Base-by-base conservation (phyloP, 2,329 filamentous ascomycete genomes). In the Botrytis fragariae region DNA sequence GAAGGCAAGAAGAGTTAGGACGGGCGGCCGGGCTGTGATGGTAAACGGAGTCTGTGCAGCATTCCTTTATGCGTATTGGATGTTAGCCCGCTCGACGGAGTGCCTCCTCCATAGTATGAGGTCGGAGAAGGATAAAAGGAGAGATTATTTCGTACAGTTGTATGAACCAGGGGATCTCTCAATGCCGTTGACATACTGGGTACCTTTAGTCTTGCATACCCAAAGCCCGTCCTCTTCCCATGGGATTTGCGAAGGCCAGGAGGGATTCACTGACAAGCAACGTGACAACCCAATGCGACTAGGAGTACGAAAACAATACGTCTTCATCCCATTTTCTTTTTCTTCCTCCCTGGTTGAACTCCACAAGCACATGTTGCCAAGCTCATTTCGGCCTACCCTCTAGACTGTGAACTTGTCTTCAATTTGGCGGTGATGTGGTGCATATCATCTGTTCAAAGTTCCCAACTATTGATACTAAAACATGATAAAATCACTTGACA, bases 101-200 rank as follows among this genome's bases (percentile, higher is more conserved):
- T 57, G n/a, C 37, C 8, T 42, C 35, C 37, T 62, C 10, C 61
- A 44, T 9, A 29, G 39, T 25, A 44, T 39, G 64, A 68, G 45
- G 29, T 54, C 32, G 35, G 45, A 51, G 44, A 51, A 39, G 35
- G 64, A 22, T n/a, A 29, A 54, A 22, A 54, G 45, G 64, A 54
- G 64, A 39, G 32, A 54, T 68, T 29, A 51, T 54, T 54, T 54
- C 64, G 64, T 54, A 54, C 45, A 68, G 63, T 37, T 44, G 29
- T 68, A 22, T 54, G 32, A 54, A 10, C 45, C 32, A 68, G 64
- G 45, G 64, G 22, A 39, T 8, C 32, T 18, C 16, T 48, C 63
- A 68, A n/a, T 51, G 64, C 64, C 45, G 64, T 54, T 68, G 64
- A 39, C 32, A 39, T 39, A 29, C 32, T 39, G 9, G 45, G 25